phyloP scores from a whole-genome alignment of 2,329 filamentous ascomycete genomes.

The Talaromyces piceae region DNA sequence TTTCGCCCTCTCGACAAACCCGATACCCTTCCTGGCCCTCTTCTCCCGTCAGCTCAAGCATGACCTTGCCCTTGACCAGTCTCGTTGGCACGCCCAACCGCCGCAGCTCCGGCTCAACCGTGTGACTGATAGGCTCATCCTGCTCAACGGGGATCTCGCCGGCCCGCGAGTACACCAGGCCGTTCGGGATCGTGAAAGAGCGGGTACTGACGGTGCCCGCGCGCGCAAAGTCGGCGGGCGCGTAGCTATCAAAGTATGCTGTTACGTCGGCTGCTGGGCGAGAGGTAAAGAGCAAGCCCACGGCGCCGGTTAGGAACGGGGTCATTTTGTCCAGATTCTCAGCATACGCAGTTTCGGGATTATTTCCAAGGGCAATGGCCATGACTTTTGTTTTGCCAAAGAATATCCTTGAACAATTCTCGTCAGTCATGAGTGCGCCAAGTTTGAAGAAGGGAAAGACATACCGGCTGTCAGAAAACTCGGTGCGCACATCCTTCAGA shows the following conservation, averaged over 20 bases:
- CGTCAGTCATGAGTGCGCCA: background rate
- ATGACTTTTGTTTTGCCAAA: slow-evolving; percentile 99
- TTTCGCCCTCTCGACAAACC: slow-evolving; percentile 78
- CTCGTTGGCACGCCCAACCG: slow-evolving; percentile 84
- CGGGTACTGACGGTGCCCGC: slow-evolving; percentile 70
- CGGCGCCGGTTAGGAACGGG: slow-evolving; percentile 66
- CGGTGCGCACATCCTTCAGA: slow-evolving; percentile 79
- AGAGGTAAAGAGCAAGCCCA: slow-evolving; percentile 86
- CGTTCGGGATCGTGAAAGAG: slow-evolving; percentile 71
- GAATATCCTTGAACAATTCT: slow-evolving; percentile 60
- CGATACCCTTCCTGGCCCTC: slow-evolving; percentile 57
- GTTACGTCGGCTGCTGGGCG: slow-evolving; percentile 60
- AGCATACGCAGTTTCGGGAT: slow-evolving; percentile 69
- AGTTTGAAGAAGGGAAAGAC: slow-evolving; percentile 17
- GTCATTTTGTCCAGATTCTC: slow-evolving; percentile 66
- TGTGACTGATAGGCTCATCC: slow-evolving; percentile 81
- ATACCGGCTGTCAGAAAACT: slow-evolving; percentile 76
- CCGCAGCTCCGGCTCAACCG: slow-evolving; percentile 81
- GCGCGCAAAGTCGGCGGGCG: slow-evolving; percentile 81
- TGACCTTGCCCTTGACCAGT: slow-evolving; percentile 80
- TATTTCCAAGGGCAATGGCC: slow-evolving; percentile 82
- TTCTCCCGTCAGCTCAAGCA: slow-evolving; percentile 50
- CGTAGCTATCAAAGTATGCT: slow-evolving; percentile 64
- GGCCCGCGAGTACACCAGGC: slow-evolving; percentile 68
- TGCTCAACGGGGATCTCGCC: slow-evolving; percentile 73